phyloP scores from a whole-genome alignment of 2,329 filamentous ascomycete genomes.

The Xylariaceae sp. region DNA sequence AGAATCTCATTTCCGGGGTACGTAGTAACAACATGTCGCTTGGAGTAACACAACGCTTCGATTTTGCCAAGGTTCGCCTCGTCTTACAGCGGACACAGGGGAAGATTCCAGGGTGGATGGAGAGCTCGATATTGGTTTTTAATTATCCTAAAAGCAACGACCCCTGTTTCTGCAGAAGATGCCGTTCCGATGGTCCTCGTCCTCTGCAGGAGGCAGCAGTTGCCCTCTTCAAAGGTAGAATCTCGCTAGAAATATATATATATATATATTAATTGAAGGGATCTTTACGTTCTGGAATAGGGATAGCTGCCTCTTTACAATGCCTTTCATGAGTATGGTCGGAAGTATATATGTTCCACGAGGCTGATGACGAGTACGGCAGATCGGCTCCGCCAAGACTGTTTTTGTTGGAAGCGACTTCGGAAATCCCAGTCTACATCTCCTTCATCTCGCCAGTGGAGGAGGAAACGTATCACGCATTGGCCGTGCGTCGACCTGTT shows the following conservation, averaged over 20 bases:
- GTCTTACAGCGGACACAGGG: conserved; percentile 22
- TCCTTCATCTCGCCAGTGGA: no score
- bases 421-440: no score
- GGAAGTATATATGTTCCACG: no score
- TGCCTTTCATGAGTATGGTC: no score
- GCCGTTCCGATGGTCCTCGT: conserved; percentile 11
- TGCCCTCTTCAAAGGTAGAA: no score
- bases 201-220: no score
- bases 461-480: not conserved
- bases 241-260: no score
- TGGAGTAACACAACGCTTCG: conserved; percentile 13
- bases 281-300: conserved; percentile 26
- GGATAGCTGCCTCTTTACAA: conserved; percentile 11
- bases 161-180: conserved; percentile 23
- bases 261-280: conserved; percentile 31
- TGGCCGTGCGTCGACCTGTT: no score
- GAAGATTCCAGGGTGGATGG: conserved; percentile 16
- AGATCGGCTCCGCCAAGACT: no score
- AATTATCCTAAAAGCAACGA: conserved; percentile 30
- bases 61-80: conserved; percentile 28
- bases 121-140: conserved; percentile 21
- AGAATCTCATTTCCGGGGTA: conserved; percentile 17
- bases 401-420: no score
- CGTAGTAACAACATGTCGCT: conserved; percentile 18
- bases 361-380: no score